These are phyloP conservation scores for Irpex lacteus DNA, from an alignment of 1,284 basidiomycete species.

Conservation along the genomic window DNA sequence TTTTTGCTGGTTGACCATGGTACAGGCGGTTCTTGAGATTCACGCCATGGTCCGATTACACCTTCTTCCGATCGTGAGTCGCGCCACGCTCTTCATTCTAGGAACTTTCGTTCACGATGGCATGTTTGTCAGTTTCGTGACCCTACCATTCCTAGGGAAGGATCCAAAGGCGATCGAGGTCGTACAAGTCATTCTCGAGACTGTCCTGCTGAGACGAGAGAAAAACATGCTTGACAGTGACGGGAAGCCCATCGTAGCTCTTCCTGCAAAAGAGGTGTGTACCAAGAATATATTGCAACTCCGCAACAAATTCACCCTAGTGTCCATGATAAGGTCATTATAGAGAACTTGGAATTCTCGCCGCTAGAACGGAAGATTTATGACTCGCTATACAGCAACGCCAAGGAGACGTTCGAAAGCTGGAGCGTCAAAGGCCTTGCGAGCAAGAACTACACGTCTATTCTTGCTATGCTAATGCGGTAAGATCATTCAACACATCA, in stretches of 20 bases:
- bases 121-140: slow-evolving; percentile 74
- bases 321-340: slow-evolving; percentile 44
- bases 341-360: slow-evolving; percentile 78
- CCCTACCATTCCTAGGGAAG: slow-evolving; percentile 81
- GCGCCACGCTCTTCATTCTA: neutral
- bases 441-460: slow-evolving; percentile 85
- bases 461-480: slow-evolving; percentile 91
- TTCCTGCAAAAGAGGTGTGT: slow-evolving; percentile 81
- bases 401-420: slow-evolving; percentile 72
- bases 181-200: slow-evolving; percentile 91
- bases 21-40: slow-evolving; percentile 84
- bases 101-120: neutral
- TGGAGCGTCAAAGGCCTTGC: slow-evolving; percentile 75
- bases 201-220: slow-evolving; percentile 86
- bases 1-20: neutral
- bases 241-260: slow-evolving; percentile 85
- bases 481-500: slow-evolving; percentile 32
- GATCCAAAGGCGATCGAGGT: slow-evolving; percentile 92
- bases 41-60: slow-evolving; percentile 88
- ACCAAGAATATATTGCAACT: no score
- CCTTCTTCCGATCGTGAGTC: slow-evolving; percentile 81
- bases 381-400: slow-evolving; percentile 68
- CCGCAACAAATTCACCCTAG: neutral
- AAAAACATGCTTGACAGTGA: slow-evolving; percentile 91
- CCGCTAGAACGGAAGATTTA: slow-evolving; percentile 79